These are phyloP conservation scores for Telopea speciosissima DNA, from an alignment of 177 flowering plant genomes.

Conservation along the genomic window DNA sequence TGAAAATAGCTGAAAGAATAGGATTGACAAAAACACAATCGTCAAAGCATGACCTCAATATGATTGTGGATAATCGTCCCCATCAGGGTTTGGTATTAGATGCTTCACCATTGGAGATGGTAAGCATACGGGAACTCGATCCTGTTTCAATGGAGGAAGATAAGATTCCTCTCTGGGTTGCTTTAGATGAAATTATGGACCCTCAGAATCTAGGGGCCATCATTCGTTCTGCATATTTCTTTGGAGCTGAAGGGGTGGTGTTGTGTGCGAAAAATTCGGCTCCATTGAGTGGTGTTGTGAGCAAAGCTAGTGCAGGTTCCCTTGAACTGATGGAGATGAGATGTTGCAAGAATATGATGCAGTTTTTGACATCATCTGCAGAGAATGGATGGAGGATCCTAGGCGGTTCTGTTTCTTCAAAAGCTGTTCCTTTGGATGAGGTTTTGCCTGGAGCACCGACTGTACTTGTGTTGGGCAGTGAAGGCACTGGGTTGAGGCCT, in stretches of 20 bases:
- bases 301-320: slow-evolving; percentile 98
- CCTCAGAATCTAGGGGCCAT: slow-evolving; percentile 98
- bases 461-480: slow-evolving; percentile 91
- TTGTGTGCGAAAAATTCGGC: slow-evolving; percentile 96
- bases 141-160: slow-evolving; percentile 45
- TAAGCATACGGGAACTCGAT: slow-evolving; percentile 58
- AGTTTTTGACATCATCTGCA: slow-evolving; percentile 67
- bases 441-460: slow-evolving; percentile 69
- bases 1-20: slow-evolving; percentile 58
- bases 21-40: slow-evolving; percentile 56
- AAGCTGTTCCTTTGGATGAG: slow-evolving; percentile 63
- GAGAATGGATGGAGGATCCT: slow-evolving; percentile 94
- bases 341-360: slow-evolving; percentile 97
- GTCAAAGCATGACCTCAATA: slow-evolving; percentile 93
- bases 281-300: slow-evolving; percentile 94
- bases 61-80: slow-evolving; percentile 79
- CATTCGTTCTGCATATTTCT: slow-evolving; percentile 85
- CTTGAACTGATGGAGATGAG: slow-evolving; percentile 87
- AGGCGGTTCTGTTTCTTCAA: slow-evolving; percentile 83
- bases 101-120: slow-evolving; percentile 91
- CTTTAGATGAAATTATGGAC: slow-evolving; percentile 92
- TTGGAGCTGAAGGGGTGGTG: slow-evolving; percentile 93
- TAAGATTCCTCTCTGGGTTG: slow-evolving; percentile 71
- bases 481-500: slow-evolving; percentile 93
- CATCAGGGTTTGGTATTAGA: slow-evolving; percentile 93